phyloP scores from a whole-genome alignment of 2,329 filamentous ascomycete genomes.

The Aspergillus carbonarius region DNA sequence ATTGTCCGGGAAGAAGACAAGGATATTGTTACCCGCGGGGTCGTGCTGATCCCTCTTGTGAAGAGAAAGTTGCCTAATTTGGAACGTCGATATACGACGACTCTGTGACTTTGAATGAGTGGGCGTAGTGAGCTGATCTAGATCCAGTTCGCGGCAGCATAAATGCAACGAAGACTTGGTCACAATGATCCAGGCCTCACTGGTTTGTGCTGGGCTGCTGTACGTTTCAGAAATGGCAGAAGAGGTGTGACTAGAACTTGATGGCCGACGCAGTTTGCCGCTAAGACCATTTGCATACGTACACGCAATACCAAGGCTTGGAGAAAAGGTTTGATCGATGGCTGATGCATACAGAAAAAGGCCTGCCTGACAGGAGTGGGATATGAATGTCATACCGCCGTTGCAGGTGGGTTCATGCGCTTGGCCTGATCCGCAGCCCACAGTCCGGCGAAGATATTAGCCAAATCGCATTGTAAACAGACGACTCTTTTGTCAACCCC shows the following conservation, averaged over 20 bases:
- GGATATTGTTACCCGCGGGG: neutral
- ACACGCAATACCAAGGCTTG: neutral
- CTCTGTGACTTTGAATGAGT: neutral
- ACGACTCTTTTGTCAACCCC: slow-evolving; percentile 16
- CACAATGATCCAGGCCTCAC: neutral
- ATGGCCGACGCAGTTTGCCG: neutral
- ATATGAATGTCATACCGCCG: neutral
- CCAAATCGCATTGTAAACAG: slow-evolving; percentile 34
- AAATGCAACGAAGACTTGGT: neutral
- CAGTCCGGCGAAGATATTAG: neutral
- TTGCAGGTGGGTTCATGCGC: neutral
- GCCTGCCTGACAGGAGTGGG: neutral
- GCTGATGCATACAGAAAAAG: no score
- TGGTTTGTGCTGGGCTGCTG: neutral
- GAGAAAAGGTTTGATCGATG: neutral
- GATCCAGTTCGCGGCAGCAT: neutral
- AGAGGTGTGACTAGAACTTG: neutral
- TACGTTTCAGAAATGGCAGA: neutral
- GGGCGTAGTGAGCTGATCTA: neutral
- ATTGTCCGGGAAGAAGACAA: neutral
- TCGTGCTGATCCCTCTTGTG: neutral
- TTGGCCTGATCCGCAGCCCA: neutral
- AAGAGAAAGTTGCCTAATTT: neutral
- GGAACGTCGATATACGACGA: neutral
- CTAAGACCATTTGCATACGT: neutral